phyloP scores from a whole-genome alignment of 257 asterid species.

The Rubia yunnanensis region DNA sequence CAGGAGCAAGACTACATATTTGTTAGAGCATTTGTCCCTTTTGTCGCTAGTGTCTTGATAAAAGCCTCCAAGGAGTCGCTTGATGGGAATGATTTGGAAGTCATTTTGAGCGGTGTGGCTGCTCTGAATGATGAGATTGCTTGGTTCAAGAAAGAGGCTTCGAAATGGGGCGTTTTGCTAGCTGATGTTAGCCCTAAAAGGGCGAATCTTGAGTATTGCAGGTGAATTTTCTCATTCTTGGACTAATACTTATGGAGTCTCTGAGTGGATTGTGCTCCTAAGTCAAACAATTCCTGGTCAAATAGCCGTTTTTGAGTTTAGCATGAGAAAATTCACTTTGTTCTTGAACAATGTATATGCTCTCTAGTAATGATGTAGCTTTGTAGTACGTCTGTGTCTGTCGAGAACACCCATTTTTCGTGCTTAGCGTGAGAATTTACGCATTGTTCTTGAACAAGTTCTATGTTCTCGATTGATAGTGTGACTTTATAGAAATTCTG shows the following conservation, averaged over 20 bases:
- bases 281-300: neutral
- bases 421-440: neutral
- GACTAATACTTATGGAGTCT: neutral
- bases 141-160: constrained; percentile 83
- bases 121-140: constrained; percentile 62
- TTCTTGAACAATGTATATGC: neutral
- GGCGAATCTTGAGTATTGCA: constrained; percentile 62
- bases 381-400: too few relatives aligned
- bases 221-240: constrained; percentile 21
- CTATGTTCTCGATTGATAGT: neutral
- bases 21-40: constrained; percentile 67
- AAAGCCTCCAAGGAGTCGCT: constrained; percentile 70
- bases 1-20: constrained; percentile 87
- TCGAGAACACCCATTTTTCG: too few relatives aligned
- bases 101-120: constrained; percentile 56
- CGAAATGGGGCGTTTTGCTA: constrained; percentile 58
- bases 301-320: neutral
- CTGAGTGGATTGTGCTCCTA: neutral
- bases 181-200: constrained; percentile 39
- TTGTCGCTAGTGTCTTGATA: constrained; percentile 46
- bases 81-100: constrained; percentile 45
- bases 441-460: neutral
- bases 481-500: neutral
- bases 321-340: neutral
- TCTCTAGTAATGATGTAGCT: neutral